Conservation (phyloP, 2,329 filamentous ascomycete genomes). For the Coniosporium tulheliwenetii region DNA sequence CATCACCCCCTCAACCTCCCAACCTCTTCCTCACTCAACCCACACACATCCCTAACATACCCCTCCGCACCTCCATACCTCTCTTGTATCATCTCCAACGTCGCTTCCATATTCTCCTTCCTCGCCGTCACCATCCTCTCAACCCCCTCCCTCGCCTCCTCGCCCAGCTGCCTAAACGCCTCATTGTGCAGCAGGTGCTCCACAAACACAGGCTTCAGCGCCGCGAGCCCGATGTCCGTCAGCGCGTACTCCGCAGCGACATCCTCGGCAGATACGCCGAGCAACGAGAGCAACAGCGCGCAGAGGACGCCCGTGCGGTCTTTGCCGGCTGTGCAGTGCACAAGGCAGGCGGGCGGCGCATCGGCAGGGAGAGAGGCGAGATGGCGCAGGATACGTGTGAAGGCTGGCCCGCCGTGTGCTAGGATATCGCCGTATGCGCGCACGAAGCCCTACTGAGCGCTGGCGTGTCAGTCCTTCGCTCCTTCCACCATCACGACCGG, state of each 20-base stretch:
- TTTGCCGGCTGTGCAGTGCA: slow-evolving; percentile 67
- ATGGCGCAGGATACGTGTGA: slow-evolving; percentile 44
- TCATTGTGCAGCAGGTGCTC: slow-evolving; percentile 36
- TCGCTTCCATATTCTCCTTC: slow-evolving; percentile 35
- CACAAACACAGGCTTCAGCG: slow-evolving; percentile 29
- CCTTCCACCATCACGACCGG: not conserved
- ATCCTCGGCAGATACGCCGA: slow-evolving; percentile 40
- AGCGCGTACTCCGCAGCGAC: slow-evolving; percentile 56
- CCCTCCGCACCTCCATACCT: slow-evolving; percentile 48
- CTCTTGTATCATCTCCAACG: slow-evolving; percentile 37
- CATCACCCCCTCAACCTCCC: slow-evolving; percentile 35
- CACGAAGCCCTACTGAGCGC: slow-evolving; percentile 36
- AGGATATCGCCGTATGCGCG: slow-evolving; percentile 49
- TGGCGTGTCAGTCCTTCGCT: not conserved
- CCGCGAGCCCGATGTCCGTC: slow-evolving; percentile 44
- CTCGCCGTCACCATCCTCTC: slow-evolving; percentile 27
- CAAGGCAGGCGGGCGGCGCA: slow-evolving; percentile 35
- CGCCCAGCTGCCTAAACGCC: slow-evolving; percentile 18
- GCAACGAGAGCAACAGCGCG: slow-evolving; percentile 48
- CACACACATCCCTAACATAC: slow-evolving; percentile 45
- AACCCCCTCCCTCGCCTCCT: slow-evolving; percentile 26
- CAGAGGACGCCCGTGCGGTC: slow-evolving; percentile 59
- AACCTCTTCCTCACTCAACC: slow-evolving; percentile 40
- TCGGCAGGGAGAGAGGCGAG: slow-evolving; percentile 27
- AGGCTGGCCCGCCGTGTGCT: slow-evolving; percentile 34